These are phyloP conservation scores for Ophiosphaerella korrae DNA, from an alignment of 2,329 filamentous ascomycete species.

Conservation along the genomic window DNA sequence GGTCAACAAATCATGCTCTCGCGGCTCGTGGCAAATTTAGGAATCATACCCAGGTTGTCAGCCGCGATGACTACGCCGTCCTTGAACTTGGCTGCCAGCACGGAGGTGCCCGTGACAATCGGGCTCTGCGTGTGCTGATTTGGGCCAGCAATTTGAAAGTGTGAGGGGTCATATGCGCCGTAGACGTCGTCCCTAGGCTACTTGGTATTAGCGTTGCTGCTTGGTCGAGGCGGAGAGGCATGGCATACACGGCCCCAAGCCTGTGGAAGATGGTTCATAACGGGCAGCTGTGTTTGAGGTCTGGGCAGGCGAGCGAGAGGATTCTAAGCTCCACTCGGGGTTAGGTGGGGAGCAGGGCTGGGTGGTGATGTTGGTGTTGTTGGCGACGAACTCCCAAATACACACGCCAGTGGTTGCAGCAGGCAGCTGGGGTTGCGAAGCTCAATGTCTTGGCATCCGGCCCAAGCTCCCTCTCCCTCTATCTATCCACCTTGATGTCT, in stretches of 20 bases:
- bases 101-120: slow-evolving; percentile 94
- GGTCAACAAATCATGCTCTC: slow-evolving; percentile 12
- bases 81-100: slow-evolving; percentile 93
- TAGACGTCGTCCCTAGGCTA: slow-evolving; percentile 98
- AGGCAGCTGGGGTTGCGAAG: slow-evolving; percentile 39
- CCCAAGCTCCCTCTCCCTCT: slow-evolving; percentile 34
- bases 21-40: not conserved
- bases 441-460: slow-evolving; percentile 17
- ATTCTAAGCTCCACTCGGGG: slow-evolving; percentile 3
- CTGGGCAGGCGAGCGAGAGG: not conserved
- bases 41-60: slow-evolving; percentile 82
- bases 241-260: slow-evolving; percentile 67
- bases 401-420: not conserved
- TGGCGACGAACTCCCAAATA: slow-evolving; percentile 8
- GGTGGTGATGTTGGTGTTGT: slow-evolving; percentile 25
- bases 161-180: slow-evolving; percentile 87
- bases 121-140: slow-evolving; percentile 84
- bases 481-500: slow-evolving; percentile 7
- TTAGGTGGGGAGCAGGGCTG: slow-evolving; percentile 14
- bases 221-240: slow-evolving; percentile 31
- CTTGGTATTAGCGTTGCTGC: slow-evolving; percentile 26
- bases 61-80: slow-evolving; percentile 95
- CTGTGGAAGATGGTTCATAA: slow-evolving; percentile 70
- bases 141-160: slow-evolving; percentile 73
- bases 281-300: slow-evolving; percentile 22